Percentiles rank a stretch among this genome's conserved stretches.
Evolutionary conservation across 1,284 basidiomycete species (phyloP).

Genomic region (Sparassis latifolia): DNA sequence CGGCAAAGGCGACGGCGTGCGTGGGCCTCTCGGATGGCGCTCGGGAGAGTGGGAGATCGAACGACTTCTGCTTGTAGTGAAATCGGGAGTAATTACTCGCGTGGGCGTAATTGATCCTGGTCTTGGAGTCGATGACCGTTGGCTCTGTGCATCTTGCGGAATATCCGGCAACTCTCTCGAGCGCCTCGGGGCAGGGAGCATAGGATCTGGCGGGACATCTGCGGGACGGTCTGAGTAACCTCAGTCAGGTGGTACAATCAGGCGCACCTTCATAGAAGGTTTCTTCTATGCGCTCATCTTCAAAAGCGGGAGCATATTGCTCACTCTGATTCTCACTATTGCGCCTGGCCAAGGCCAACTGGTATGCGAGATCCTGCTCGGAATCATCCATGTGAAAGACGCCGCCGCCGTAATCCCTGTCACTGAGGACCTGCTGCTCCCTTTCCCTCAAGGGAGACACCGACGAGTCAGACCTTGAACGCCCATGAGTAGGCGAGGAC

Average conservation of each 20-base stretch:
- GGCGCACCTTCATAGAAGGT: constrained; percentile 72
- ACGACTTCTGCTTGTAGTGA: constrained; percentile 32
- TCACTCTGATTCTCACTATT: constrained; percentile 74
- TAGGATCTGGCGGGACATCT: constrained; percentile 56
- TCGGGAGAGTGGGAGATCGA: constrained; percentile 41
- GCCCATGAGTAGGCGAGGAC: constrained; percentile 14
- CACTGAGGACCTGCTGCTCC: constrained; percentile 19
- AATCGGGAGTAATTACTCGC: constrained; percentile 10
- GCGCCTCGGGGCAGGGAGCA: constrained; percentile 42
- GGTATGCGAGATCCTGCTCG: constrained; percentile 67
- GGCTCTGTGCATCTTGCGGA: constrained; percentile 31
- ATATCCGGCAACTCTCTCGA: constrained; percentile 20
- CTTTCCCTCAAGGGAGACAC: constrained; percentile 30
- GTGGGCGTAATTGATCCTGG: constrained; percentile 17
- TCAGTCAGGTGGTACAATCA: not conserved
- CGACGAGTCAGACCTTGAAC: constrained; percentile 26
- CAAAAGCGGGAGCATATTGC: constrained; percentile 28
- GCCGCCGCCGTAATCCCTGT: constrained; percentile 23
- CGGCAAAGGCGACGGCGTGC: constrained; percentile 63
- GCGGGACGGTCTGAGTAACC: constrained; percentile 5
- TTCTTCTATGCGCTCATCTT: constrained; percentile 47
- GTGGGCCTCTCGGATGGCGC: constrained; percentile 60
- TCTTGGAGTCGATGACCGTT: constrained; percentile 34
- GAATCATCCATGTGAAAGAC: constrained; percentile 47
- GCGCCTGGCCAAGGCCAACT: constrained; percentile 70